Evolutionary conservation across 225 moss, liverwort and hornwort genomes (phyloP).

Genomic region (Bryum argenteum): DNA sequence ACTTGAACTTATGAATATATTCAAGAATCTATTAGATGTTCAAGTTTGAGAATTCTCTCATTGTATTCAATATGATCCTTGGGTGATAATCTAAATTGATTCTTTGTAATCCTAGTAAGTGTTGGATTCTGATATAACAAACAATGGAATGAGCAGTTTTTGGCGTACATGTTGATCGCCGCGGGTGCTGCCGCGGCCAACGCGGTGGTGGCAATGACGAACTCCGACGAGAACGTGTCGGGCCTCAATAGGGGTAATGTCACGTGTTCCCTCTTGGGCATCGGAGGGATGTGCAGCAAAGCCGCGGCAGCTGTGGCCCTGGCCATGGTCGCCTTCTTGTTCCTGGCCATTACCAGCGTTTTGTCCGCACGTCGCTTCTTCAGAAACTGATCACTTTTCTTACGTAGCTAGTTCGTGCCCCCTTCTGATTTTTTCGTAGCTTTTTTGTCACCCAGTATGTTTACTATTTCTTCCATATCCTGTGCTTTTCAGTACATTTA

Average conservation of each 20-base stretch:
- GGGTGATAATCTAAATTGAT: too few relatives aligned
- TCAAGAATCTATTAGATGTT: too few relatives aligned
- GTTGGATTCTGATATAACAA: background rate
- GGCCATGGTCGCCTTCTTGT: constrained; percentile 30
- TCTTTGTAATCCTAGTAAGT: too few relatives aligned
- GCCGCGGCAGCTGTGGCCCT: constrained; percentile 28
- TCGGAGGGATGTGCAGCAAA: constrained; percentile 27
- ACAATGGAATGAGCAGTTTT: constrained; percentile 13
- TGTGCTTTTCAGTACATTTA: too few relatives aligned
- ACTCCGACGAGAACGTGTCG: background rate
- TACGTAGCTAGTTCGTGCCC: background rate
- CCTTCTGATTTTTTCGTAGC: background rate
- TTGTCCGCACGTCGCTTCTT: constrained; percentile 39
- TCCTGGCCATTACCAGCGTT: constrained; percentile 35
- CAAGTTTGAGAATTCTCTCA: too few relatives aligned
- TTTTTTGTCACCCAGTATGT: too few relatives aligned
- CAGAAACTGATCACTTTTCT: background rate
- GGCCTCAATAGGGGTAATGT: background rate
- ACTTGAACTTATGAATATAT: too few relatives aligned
- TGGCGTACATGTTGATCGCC: constrained; percentile 40
- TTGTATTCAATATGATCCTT: too few relatives aligned
- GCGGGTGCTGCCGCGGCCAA: constrained; percentile 35
- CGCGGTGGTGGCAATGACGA: background rate
- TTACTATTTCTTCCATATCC: too few relatives aligned
- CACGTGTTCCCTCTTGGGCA: constrained; percentile 17